Percentiles rank a stretch among this genome's conserved stretches.
Conservation (phyloP, 345 rosid species). For the Eutrema yunnanense region DNA sequence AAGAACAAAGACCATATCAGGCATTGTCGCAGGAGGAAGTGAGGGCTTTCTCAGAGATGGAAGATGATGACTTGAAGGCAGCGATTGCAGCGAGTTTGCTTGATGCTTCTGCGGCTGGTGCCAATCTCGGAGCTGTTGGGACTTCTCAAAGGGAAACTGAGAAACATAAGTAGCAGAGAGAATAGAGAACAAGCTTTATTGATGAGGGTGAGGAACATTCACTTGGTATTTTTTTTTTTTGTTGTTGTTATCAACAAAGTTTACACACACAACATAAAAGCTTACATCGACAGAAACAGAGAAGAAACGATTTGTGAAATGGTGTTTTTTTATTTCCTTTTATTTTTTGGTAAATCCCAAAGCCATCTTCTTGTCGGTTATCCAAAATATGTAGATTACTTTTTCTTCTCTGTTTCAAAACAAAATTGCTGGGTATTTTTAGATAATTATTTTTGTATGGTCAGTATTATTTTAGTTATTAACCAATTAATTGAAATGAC, state of each 20-base stretch:
- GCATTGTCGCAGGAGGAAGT: conserved; percentile 34
- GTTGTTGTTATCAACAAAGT: not conserved
- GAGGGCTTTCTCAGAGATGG: conserved; percentile 43
- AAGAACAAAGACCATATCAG: conserved; percentile 32
- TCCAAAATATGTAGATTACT: no score
- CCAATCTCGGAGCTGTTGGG: conserved; percentile 29
- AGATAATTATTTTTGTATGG: not conserved
- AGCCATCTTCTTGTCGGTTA: not conserved
- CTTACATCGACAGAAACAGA: conserved; percentile 1
- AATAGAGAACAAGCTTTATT: conserved; percentile 16
- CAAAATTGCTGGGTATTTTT: not conserved
- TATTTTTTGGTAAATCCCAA: not conserved
- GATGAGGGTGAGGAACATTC: conserved; percentile 18
- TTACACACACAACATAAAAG: conserved; percentile 19
- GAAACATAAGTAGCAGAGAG: conserved; percentile 25
- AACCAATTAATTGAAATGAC: not conserved
- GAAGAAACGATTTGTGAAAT: conserved; percentile 2
- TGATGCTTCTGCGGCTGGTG: conserved; percentile 48
- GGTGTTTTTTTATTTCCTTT: not conserved
- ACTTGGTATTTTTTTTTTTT: not conserved
- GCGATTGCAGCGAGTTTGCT: conserved; percentile 89
- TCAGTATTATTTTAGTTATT: not conserved
- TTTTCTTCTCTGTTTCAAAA: no score
- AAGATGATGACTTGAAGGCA: conserved; percentile 80
- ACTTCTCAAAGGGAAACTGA: conserved; percentile 27